phyloP scores from a whole-genome alignment of 768 basidiomycete genomes.

The Phaeotremella skinneri region DNA sequence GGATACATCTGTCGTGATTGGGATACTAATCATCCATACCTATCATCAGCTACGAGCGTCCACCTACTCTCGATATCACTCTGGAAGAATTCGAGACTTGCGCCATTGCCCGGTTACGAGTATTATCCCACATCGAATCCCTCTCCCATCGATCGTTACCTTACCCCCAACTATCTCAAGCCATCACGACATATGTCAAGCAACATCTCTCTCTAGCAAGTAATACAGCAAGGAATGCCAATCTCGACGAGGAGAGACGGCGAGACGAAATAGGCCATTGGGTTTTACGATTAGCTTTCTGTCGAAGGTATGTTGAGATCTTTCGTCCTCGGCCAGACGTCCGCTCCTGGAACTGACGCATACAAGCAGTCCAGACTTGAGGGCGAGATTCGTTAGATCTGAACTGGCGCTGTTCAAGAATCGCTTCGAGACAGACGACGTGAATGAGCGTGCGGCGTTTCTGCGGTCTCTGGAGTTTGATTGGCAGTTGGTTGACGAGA shows the following conservation, averaged over 20 bases:
- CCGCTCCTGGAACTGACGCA: not conserved
- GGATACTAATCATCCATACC: not conserved
- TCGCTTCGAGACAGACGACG: constrained; percentile 68
- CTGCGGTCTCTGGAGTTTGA: constrained; percentile 56
- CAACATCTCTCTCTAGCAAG: constrained; percentile 73
- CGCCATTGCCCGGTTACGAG: constrained; percentile 73
- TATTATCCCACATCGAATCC: constrained; percentile 38
- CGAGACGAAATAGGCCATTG: constrained; percentile 91
- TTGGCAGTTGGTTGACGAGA: constrained; percentile 58
- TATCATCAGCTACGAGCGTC: constrained; percentile 71
- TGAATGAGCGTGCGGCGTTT: constrained; percentile 64
- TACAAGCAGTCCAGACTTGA: constrained; percentile 72
- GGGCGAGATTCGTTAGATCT: constrained; percentile 81
- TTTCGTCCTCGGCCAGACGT: too few relatives aligned
- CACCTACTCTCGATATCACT: constrained; percentile 83
- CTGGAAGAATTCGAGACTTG: constrained; percentile 92
- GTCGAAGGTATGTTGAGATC: constrained; percentile 73
- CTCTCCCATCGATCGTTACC: constrained; percentile 42
- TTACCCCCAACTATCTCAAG: constrained; percentile 22
- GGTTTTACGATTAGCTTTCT: constrained; percentile 89
- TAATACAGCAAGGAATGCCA: constrained; percentile 55
- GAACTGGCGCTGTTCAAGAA: constrained; percentile 80
- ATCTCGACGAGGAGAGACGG: constrained; percentile 65
- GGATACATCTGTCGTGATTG: too few relatives aligned
- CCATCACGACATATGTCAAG: constrained; percentile 64